phyloP scores from a whole-genome alignment of 2,329 filamentous ascomycete species.

The Diplodia scrobiculata region DNA sequence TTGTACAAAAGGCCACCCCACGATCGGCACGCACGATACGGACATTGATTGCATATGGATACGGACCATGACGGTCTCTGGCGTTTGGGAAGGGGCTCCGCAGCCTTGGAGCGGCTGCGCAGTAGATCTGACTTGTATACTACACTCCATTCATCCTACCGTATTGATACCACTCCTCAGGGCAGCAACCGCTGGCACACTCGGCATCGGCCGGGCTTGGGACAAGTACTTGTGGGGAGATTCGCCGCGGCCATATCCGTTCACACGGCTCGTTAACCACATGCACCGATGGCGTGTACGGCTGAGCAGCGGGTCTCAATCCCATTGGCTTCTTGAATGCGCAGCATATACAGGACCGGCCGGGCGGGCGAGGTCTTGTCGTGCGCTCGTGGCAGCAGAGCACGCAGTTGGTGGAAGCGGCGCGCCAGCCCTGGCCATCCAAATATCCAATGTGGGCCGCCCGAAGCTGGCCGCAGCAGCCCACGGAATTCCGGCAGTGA shows the following conservation, averaged over 20 bases:
- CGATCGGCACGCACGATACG: background rate
- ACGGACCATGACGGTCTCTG: background rate
- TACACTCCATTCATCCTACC: slow-evolving; percentile 9
- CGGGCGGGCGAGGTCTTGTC: background rate
- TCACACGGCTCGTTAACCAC: slow-evolving; percentile 22
- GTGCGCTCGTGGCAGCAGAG: slow-evolving; percentile 9
- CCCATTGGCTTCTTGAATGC: slow-evolving; percentile 8
- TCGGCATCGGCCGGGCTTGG: slow-evolving; percentile 14
- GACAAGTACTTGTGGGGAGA: slow-evolving; percentile 12
- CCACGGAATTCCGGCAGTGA: background rate
- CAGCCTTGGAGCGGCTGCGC: background rate
- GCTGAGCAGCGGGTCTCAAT: slow-evolving; percentile 1
- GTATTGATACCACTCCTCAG: slow-evolving; percentile 9
- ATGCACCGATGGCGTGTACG: slow-evolving; percentile 13
- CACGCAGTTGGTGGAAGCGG: slow-evolving; percentile 1
- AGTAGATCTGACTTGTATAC: slow-evolving; percentile 19
- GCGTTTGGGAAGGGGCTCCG: background rate
- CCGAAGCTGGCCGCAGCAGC: background rate
- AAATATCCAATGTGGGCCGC: background rate
- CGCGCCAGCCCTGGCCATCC: background rate
- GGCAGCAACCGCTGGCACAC: background rate
- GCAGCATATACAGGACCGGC: slow-evolving; percentile 11
- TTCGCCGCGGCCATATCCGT: slow-evolving; percentile 7
- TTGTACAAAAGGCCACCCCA: slow-evolving; percentile 38
- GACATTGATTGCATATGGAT: slow-evolving; percentile 28